Base-by-base conservation (phyloP, 345 rosid species). In the Carallia pectinifolia region DNA sequence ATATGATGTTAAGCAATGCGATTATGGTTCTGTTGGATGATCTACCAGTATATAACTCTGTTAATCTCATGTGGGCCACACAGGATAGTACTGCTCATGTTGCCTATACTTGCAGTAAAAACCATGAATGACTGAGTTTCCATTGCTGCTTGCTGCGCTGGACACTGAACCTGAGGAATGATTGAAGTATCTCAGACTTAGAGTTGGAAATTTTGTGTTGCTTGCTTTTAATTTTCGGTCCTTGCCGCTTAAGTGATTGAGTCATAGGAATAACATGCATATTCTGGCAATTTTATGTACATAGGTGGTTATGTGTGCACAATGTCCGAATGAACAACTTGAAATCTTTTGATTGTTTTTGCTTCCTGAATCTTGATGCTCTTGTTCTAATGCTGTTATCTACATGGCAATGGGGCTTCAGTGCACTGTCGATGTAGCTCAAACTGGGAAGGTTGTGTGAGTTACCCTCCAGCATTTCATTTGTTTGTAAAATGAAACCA, bases 401-500 rank as follows among this genome's bases (percentile, higher is more conserved):
- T 64, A 36, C n/a, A 58, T 58, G 65, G 40, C 68, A 64, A 64
- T 61, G 71, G 54, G 61, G 52, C 64, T 75, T 74, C 68, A 60
- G 66, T 75, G 27, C 67, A 7, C 30, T 53, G 61, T 71, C 52
- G 37, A 48, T 83, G 79, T 69, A 89, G 92, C 85, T 82, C 75
- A 59, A 84, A 79, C 79, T 83, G 83, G 81, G 87, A 84, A 80
- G 83, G 68, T 75, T 78, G 74, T 71, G 76, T 65, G 38, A 60
- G 67, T 77, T 62, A 64, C 18, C 29, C 65, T 61, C 71, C 62
- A 34, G 71, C 63, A 23, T 62, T 68, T 70, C 40, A 66, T 60
- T 71, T 61, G 64, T 67, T 79, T 58, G 52, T 83, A 82, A 81
- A 78, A 95, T 95, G 99, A 92, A 71, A 81, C 77, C 81, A 67